Evolutionary conservation across 73 alveolate genomes (phyloP).

Genomic region (Paramecium biaurelia): DNA sequence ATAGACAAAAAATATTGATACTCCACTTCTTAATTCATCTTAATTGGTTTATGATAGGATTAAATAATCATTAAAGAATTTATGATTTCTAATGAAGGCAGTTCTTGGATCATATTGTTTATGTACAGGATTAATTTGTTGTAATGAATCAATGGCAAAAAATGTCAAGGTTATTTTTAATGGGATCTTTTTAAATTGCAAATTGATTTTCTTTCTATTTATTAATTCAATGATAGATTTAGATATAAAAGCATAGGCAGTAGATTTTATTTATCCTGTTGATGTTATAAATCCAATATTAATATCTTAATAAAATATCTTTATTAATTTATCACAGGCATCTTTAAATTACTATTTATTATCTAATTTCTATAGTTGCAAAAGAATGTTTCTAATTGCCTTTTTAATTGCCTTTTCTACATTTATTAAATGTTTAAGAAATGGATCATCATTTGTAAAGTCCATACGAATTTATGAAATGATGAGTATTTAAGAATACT

Average conservation of each 20-base stretch:
- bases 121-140: neutral
- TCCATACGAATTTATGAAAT: conserved; percentile 38
- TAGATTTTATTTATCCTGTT: conserved; percentile 47
- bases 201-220: conserved; percentile 45
- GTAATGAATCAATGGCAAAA: neutral
- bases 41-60: conserved; percentile 10
- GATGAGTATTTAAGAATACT: neutral
- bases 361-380: neutral
- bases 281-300: conserved; percentile 48
- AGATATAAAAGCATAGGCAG: neutral
- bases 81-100: conserved; percentile 6
- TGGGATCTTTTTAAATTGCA: conserved; percentile 40
- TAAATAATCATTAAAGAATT: conserved; percentile 5
- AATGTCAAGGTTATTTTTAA: conserved; percentile 35
- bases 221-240: neutral
- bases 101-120: neutral
- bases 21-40: conserved; percentile 48
- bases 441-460: conserved; percentile 51
- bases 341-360: neutral
- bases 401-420: conserved; percentile 45
- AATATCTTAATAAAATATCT: conserved; percentile 35
- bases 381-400: conserved; percentile 40
- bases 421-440: conserved; percentile 25
- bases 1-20: conserved; percentile 38
- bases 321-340: conserved; percentile 28